Evolutionary conservation across 495 filamentous ascomycete species (phyloP), one percentile per base, ranked within the genome.

Genomic region (Pseudotulostoma volvatum): DNA sequence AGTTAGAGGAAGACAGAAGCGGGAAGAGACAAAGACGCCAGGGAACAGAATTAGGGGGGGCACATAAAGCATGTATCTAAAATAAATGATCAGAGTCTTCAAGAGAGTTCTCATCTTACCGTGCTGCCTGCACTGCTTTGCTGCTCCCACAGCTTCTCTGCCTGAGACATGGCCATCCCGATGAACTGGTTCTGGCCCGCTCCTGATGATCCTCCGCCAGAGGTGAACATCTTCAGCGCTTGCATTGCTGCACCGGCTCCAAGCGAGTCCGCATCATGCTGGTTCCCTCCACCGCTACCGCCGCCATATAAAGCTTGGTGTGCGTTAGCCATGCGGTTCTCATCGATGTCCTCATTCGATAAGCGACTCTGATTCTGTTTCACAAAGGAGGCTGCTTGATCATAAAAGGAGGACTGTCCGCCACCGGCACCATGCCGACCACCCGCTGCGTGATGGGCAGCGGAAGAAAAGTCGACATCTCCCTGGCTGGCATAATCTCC

Each of bases 91-190:
- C n/a, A n/a, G n/a, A n/a, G n/a, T n/a, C n/a, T n/a, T n/a, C n/a
- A n/a, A n/a, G n/a, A n/a, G n/a, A n/a, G n/a, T n/a, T n/a, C n/a
- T n/a, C n/a, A n/a, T n/a, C 68, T 48, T 44, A 72, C 64, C 41
- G 70, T 56, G 33, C 61, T 66, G 5, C 73, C 73, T 45, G 52
- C 47, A 35, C 25, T 48, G 23, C 56, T 68, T 62, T 65, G 63
- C 63, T 76, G 49, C 56, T 79, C 77, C 56, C 74, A 81, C 49
- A 81, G 46, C 56, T 76, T 72, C 14, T 63, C 56, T 23, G 77
- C 77, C 67, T 81, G 68, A 5, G 60, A 66, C 77, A 81, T 81
- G 0, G 77, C 77, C 55, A 79, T 52, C 3, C 74, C 75, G 47
- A 81, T 68, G 41, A 80, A 73, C 48, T 67, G 54, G 49, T 70